Base-by-base conservation (phyloP, 441 rosid genomes). In the Croton setiger region DNA sequence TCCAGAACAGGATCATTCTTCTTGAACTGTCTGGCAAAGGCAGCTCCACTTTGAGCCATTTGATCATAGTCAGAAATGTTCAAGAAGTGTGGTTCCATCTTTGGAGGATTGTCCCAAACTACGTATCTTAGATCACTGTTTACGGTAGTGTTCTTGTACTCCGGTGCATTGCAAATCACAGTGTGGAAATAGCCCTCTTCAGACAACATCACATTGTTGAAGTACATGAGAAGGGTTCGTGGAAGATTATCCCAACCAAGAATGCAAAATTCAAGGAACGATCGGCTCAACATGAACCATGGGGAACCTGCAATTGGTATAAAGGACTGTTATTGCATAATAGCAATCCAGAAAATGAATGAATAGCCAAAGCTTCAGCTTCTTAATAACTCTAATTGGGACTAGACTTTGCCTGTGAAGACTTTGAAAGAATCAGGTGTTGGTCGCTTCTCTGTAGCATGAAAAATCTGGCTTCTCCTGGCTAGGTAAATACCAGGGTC, bases 171-270 rank as follows among this genome's bases (percentile, higher is more conserved):
- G 96, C 98, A 90, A 12, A 88, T 71, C 17, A 91, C 91, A 0
- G 91, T 76, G 68, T 87, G 96, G 81, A 91, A 91, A 75, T 91
- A 93, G 60, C 85, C 83, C 82, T 88, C 92, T 76, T 93, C 92
- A 0, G 92, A 73, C 63, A 87, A 80, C 37, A 91, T 74, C 57
- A 82, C 88, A 31, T 94, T 91, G 85, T 86, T 89, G 63, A 88
- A 89, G 78, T 89, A 89, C 97, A 93, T 89, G 9, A 91, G 91
- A 45, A 94, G 88, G 51, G 82, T 82, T 56, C 93, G 82, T 0
- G 97, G 97, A 63, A 94, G 81, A 76, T 90, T 89, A 60, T 94
- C 92, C 96, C 97, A 91, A 58, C 98, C 96, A 47, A 91, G 78
- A 73, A 94, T 78, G 79, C 97, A 87, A 68, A 71, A 88, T 72